phyloP scores from a whole-genome alignment of 306 rosid species.

The Malus sylvestris region DNA sequence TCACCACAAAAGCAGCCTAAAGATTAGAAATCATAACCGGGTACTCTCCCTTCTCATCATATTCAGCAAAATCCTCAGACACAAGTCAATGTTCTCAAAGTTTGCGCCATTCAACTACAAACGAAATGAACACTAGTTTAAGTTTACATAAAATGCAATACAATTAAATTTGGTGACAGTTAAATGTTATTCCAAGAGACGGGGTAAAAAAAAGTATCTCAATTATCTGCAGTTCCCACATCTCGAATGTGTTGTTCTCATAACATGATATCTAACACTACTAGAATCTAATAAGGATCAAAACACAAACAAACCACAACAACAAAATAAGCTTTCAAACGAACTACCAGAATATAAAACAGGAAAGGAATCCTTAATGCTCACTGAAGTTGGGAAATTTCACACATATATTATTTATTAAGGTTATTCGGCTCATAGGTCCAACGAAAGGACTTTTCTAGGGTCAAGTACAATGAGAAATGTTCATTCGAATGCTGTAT shows the following conservation, averaged over 20 bases:
- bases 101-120: slow-evolving; percentile 59
- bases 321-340: not conserved
- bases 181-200: not conserved
- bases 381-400: not conserved
- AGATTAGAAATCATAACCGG: slow-evolving; percentile 77
- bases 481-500: not conserved
- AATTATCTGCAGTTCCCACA: not conserved
- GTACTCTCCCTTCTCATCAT: slow-evolving; percentile 84
- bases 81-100: slow-evolving; percentile 68
- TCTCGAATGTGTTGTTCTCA: not conserved
- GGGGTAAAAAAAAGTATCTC: not conserved
- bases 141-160: not conserved
- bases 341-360: not conserved
- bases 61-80: slow-evolving; percentile 63
- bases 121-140: slow-evolving; percentile 6
- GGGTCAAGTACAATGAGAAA: not conserved
- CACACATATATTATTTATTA: too few relatives aligned
- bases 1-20: slow-evolving; percentile 57
- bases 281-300: not conserved
- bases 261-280: not conserved
- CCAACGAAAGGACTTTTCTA: not conserved
- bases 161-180: not conserved
- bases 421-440: not conserved
- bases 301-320: not conserved
- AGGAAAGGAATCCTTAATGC: not conserved